These are phyloP conservation scores for Staphylotrichum tortipilum DNA, from an alignment of 495 filamentous ascomycete species.

Conservation along the genomic window DNA sequence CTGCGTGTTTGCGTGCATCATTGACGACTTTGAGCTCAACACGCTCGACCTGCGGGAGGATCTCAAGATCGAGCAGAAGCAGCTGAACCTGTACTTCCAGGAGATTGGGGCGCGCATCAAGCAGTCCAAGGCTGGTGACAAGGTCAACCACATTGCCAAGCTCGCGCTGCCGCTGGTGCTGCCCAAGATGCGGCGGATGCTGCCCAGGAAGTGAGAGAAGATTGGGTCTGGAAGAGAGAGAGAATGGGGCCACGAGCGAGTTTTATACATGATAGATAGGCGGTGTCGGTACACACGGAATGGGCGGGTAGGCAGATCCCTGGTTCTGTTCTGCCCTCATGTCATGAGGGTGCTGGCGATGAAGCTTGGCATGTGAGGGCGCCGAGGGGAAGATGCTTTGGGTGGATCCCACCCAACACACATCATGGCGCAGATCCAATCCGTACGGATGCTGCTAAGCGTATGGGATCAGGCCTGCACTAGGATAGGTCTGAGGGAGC, in stretches of 20 bases:
- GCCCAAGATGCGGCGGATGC: conserved; percentile 51
- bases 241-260: not conserved
- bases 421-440: too few relatives aligned
- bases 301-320: too few relatives aligned
- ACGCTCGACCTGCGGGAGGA: conserved; percentile 68
- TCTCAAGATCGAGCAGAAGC: conserved; percentile 60
- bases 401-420: too few relatives aligned
- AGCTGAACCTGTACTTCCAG: conserved; percentile 59
- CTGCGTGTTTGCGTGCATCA: conserved; percentile 56
- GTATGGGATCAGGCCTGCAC: too few relatives aligned
- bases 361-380: too few relatives aligned
- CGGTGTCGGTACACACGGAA: too few relatives aligned
- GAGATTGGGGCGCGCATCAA: conserved; percentile 69
- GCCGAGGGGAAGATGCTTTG: too few relatives aligned
- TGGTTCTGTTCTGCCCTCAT: too few relatives aligned
- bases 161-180: conserved; percentile 76
- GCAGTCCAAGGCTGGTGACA: conserved; percentile 41
- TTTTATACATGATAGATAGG: not conserved
- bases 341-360: too few relatives aligned
- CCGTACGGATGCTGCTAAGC: too few relatives aligned
- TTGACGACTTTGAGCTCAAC: conserved; percentile 74
- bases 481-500: too few relatives aligned
- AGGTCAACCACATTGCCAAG: conserved; percentile 51
- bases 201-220: conserved; percentile 9
- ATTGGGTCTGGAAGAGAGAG: not conserved